Base-by-base conservation (phyloP, 331 rosid genomes). In the Malus hybrid region DNA sequence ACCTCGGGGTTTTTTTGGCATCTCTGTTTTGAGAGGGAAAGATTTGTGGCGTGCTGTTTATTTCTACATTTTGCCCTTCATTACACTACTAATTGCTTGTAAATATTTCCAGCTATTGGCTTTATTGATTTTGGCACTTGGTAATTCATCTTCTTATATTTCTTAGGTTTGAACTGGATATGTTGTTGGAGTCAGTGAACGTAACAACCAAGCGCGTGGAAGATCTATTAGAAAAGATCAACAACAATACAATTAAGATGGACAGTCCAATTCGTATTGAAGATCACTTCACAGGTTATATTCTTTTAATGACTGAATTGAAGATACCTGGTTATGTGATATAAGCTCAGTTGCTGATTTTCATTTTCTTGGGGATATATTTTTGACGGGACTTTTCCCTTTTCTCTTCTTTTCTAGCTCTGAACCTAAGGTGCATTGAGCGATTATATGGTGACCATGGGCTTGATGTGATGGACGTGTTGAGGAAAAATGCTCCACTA, bases 381-480 rank as follows among this genome's bases (percentile, higher is more conserved):
- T 52, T 44, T 79, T 89, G 76, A 89, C n/a, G 28, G 69, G 71
- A 69, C 48, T 66, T 36, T 80, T 75, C 29, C 62, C 15, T 56
- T 76, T 39, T 84, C 70, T 79, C 50, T 84, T 59, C 77, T 78
- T 24, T 36, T 83, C 76, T 78, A 95, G 99, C 96, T 57, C 79
- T 95, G 87, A 90, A 95, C 79, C 87, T 88, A 59, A 88, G 99
- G 89, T 95, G 99, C 82, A 80, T 95, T 67, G 99, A 95, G 80
- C 91, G 97, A 59, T 82, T 95, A 74, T 95, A 95, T 82, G 99
- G 99, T 82, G 99, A 95, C 86, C 99, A 95, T 62, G 98, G 98
- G 73, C 97, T 95, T 69, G 99, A 95, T 88, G 96, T 85, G 75
- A 83, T 92, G 91, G 97, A 92, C 27, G 99, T 92, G 86, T 77